These are phyloP conservation scores for Xylaria castorea DNA, from an alignment of 495 filamentous ascomycete genomes.

Conservation along the genomic window DNA sequence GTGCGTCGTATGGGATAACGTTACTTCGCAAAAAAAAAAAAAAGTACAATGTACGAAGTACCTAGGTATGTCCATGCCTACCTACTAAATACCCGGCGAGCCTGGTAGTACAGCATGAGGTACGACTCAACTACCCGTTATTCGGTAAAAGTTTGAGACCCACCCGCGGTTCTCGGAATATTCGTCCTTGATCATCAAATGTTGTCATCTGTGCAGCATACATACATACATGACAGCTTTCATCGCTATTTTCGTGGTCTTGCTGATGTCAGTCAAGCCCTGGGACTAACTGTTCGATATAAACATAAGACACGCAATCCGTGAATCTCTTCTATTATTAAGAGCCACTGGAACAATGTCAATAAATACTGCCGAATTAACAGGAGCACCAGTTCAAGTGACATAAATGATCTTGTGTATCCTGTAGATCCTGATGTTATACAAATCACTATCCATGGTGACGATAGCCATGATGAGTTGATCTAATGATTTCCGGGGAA, in stretches of 20 bases:
- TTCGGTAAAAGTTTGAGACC: constrained; percentile 12
- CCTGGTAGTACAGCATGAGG: neutral
- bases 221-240: neutral
- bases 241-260: constrained; percentile 3
- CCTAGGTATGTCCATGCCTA: neutral
- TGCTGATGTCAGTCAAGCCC: constrained; percentile 1
- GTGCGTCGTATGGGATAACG: constrained; percentile 1
- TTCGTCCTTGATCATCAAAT: constrained; percentile 10
- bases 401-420: neutral
- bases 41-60: neutral
- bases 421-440: neutral
- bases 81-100: too few species aligned
- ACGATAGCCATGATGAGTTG: neutral
- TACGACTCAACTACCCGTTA: neutral
- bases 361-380: neutral
- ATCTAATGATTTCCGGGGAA: neutral
- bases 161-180: constrained; percentile 5
- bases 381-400: neutral
- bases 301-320: neutral
- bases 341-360: too few species aligned
- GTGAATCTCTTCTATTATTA: neutral
- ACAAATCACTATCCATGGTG: neutral
- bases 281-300: neutral
- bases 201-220: constrained; percentile 16
- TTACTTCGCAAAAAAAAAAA: neutral